Evolutionary conservation across 2,329 filamentous ascomycete genomes (phyloP), one percentile per base, ranked within the genome.

Genomic region (Ophiostoma sp.): DNA sequence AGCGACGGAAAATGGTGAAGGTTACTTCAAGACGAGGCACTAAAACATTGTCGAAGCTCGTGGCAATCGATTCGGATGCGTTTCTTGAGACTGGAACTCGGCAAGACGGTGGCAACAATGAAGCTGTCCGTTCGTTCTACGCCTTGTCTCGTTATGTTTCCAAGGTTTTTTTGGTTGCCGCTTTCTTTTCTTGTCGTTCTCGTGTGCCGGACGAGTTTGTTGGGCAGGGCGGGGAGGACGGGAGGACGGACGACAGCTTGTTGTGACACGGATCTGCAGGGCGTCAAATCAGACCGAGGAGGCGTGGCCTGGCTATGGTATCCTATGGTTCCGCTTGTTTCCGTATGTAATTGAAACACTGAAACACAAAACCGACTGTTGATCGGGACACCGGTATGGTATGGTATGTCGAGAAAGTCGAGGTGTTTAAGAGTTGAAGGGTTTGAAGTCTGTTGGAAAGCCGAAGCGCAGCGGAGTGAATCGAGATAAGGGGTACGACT

Each of bases 231-330:
- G 36, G 66, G 17, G 42, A 48, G 39, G 22, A 15, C 12, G 12
- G 19, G 28, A 52, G 25, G 64, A 33, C 3, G 28, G 64, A 28
- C 42, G 64, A 52, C 64, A 36, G 19, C 19, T 48, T 39, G 19
- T 55, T 57, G 70, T 72, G 70, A 72, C 55, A 72, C 70, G 59
- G 70, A 57, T 66, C 70, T 55, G 59, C 70, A 72, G 70, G 59
- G 31, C 59, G 59, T 64, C 45, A 45, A 55, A 25, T 50, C 59
- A 28, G 48, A 55, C 57, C 36, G 52, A 45, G n/a, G 66, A 55
- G n/a, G 31, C 15, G 69, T 28, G 52, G 33, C 22, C 36, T 57
- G 22, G 50, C 19, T 59, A 8, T 71, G 55, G 69, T n/a, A 36
- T 28, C 25, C 19, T 59, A 8, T 71, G 55, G 69, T n/a, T 25